These are phyloP conservation scores for Ogataea nonfermentans DNA, from an alignment of 805 yeast species.

Conservation along the genomic window DNA sequence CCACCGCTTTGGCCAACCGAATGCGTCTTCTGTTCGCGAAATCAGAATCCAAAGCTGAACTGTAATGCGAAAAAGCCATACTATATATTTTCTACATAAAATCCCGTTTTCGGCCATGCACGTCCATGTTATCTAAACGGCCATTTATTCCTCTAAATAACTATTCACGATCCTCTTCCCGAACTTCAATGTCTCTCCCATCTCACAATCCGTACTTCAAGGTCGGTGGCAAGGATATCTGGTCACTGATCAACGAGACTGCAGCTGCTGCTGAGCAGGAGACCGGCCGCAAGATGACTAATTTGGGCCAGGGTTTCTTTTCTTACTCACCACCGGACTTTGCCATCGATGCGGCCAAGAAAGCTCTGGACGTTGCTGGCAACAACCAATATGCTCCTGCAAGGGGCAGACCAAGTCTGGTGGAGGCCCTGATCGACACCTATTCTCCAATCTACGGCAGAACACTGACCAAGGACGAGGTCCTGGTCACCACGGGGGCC, in stretches of 20 bases:
- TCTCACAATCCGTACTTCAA: constrained; percentile 67
- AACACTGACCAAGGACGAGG: constrained; percentile 53
- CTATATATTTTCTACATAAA: neutral
- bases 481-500: constrained; percentile 92
- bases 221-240: constrained; percentile 79
- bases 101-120: constrained; percentile 8
- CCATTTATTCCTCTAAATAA: constrained; percentile 1
- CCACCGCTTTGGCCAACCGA: constrained; percentile 6
- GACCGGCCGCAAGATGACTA: constrained; percentile 74
- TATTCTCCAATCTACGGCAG: constrained; percentile 69
- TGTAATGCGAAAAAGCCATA: constrained; percentile 8
- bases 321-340: constrained; percentile 95
- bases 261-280: constrained; percentile 78
- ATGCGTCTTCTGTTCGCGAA: constrained; percentile 7
- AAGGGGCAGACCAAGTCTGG: constrained; percentile 75
- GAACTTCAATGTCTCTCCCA: constrained; percentile 33
- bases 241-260: constrained; percentile 94
- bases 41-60: constrained; percentile 9
- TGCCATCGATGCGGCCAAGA: constrained; percentile 77
- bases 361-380: constrained; percentile 68
- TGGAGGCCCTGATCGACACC: constrained; percentile 65
- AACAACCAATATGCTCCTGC: constrained; percentile 93
- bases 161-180: neutral
- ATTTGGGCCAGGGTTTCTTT: constrained; percentile 96
- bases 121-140: constrained; percentile 10